Conservation (phyloP, 306 rosid genomes). For the peach (Prunus persica) region Prunus_persica_NCBIv2 NC_034010.1:24743501-24744000, state of each 20-base stretch:
- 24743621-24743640: conserved; percentile 33
- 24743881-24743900: background rate
- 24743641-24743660: conserved; percentile 62
- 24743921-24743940: background rate
- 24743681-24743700: conserved; percentile 59
- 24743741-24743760: conserved; percentile 46
- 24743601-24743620: conserved; percentile 32
- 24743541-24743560: conserved; percentile 65
- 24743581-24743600: conserved; percentile 56
- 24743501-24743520: conserved; percentile 45
- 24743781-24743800: conserved; percentile 29
- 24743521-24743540: conserved; percentile 62
- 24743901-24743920: background rate
- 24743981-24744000: conserved; percentile 61
- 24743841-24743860: background rate
- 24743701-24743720: conserved; percentile 51
- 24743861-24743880: background rate
- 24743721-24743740: conserved; percentile 51
- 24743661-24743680: conserved; percentile 73
- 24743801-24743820: conserved; percentile 42
- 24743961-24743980: background rate
- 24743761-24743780: conserved; percentile 12
- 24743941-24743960: background rate
- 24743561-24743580: conserved; percentile 59
- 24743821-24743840: conserved; percentile 59